Conservation (phyloP, 2,329 filamentous ascomycete genomes). For the Pseudocercospora macadamiae region DNA sequence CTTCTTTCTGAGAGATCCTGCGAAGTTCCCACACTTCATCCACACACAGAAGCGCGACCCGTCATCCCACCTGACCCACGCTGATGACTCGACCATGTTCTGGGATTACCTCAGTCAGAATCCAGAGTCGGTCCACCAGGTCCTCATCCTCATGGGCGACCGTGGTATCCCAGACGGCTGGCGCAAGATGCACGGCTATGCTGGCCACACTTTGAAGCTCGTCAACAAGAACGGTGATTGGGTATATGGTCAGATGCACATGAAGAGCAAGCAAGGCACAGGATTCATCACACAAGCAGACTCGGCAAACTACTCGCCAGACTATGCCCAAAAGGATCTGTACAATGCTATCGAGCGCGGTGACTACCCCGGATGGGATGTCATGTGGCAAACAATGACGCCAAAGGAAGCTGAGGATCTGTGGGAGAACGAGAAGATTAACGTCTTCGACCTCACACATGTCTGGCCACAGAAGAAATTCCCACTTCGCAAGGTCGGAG, state of each 20-base stretch:
- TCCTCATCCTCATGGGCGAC: slow-evolving; percentile 59
- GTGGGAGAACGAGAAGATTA: slow-evolving; percentile 58
- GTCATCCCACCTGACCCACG: slow-evolving; percentile 68
- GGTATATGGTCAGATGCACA: slow-evolving; percentile 58
- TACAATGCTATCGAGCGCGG: slow-evolving; percentile 57
- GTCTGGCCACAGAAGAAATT: slow-evolving; percentile 58
- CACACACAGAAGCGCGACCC: slow-evolving; percentile 77
- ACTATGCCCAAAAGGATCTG: slow-evolving; percentile 57
- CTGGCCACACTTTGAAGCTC: slow-evolving; percentile 57
- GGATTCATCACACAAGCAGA: slow-evolving; percentile 58
- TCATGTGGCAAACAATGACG: slow-evolving; percentile 56
- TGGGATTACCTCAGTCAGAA: slow-evolving; percentile 64
- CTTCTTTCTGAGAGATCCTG: slow-evolving; percentile 74
- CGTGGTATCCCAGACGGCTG: slow-evolving; percentile 59
- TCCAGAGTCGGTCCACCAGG: slow-evolving; percentile 57
- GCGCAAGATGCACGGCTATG: slow-evolving; percentile 60
- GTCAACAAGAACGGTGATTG: slow-evolving; percentile 58
- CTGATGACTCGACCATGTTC: slow-evolving; percentile 66
- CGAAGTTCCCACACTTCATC: slow-evolving; percentile 74
- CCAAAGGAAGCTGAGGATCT: slow-evolving; percentile 55
- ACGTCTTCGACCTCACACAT: slow-evolving; percentile 59
- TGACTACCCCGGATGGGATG: slow-evolving; percentile 57
- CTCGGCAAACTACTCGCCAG: slow-evolving; percentile 53
- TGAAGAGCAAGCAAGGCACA: slow-evolving; percentile 57
- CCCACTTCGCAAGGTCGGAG: slow-evolving; percentile 57